A percentile compares a stretch with the other conserved stretches of the same genome.
These are phyloP conservation scores for Jatropha curcas DNA, from an alignment of 345 rosid species.

Conservation along the genomic window DNA sequence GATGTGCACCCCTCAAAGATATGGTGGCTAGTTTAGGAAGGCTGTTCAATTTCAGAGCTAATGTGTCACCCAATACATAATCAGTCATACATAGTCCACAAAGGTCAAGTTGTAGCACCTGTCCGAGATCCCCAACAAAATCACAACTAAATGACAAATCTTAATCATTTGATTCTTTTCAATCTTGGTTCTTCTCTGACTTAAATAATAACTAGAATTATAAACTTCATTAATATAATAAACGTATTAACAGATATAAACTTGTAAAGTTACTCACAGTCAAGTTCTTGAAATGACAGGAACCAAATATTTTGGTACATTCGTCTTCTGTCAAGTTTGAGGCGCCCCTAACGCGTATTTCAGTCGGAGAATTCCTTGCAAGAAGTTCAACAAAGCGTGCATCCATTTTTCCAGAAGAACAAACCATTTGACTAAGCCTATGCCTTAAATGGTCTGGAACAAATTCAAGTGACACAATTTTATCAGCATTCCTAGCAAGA, in stretches of 20 bases:
- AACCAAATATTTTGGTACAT: conserved; percentile 33
- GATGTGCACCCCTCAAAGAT: conserved; percentile 49
- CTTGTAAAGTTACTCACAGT: conserved; percentile 29
- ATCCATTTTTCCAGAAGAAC: conserved; percentile 30
- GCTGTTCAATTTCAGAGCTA: conserved; percentile 22
- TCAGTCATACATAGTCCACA: conserved; percentile 45
- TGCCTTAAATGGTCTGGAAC: conserved; percentile 47
- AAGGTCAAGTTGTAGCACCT: conserved; percentile 52
- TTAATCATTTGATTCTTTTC: background rate
- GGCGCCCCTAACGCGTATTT: conserved; percentile 34
- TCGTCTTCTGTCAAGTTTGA: conserved; percentile 34
- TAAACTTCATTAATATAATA: background rate
- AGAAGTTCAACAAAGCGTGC: conserved; percentile 41
- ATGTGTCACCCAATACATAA: conserved; percentile 21
- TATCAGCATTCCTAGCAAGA: conserved; percentile 41
- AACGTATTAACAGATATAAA: too few relatives aligned
- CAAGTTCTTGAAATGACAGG: conserved; percentile 31
- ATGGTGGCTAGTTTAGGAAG: conserved; percentile 39
- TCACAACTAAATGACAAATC: background rate
- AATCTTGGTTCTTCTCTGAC: background rate
- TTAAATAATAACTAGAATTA: background rate
- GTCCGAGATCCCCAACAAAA: conserved; percentile 17
- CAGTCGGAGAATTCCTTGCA: conserved; percentile 36
- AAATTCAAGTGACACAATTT: conserved; percentile 34
- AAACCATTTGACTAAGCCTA: conserved; percentile 29